Evolutionary conservation across 2,329 filamentous ascomycete species (phyloP), one percentile per base, ranked within the genome.

Genomic region (Nemania sp.): DNA sequence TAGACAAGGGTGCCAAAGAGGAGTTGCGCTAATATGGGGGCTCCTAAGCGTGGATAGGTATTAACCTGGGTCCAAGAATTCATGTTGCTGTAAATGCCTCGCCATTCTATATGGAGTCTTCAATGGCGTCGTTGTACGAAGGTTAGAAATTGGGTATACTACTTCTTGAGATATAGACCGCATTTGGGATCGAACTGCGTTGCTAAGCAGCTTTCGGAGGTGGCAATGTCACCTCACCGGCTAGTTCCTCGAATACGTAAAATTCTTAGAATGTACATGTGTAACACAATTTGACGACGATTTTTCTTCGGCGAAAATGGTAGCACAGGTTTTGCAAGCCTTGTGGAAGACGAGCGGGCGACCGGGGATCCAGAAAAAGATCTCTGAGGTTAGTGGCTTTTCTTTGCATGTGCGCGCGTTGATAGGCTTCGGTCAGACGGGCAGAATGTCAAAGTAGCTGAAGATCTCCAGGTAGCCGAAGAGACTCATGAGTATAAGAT

Each of bases 401-500:
- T 6, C 40, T 45, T 28, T 24, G 23, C 31, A 23, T 40, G 12
- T 45, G 12, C 30, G 14, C 36, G 9, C 12, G 17, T 34, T 48
- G 36, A 41, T 48, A 49, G 22, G 49, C 44, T 49, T 46, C 49
- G 49, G 53, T 41, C 40, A 12, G n/a, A 15, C 22, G 53, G 43
- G n/a, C n/a, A 37, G 19, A 43, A 14, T 3, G 23, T 36, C 17
- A 24, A 20, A 33, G 30, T 22, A 30, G 19, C 39, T 36, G 42
- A 23, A 43, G 14, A 26, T 23, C 23, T 40, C 49, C 37, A 19
- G 11, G 19, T n/a, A 22, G 43, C 26, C 24, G 34, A 24, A 45
- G 31, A 15, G 15, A 23, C 17, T 47, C 28, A 23, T 24, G 42
- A 28, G 24, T 58, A 57, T 55, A 57, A 52, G 43, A 44, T 31